Evolutionary conservation across 805 yeast genomes (phyloP), one percentile per base, ranked within the genome.

Genomic region (Teunomyces gatunensis): DNA sequence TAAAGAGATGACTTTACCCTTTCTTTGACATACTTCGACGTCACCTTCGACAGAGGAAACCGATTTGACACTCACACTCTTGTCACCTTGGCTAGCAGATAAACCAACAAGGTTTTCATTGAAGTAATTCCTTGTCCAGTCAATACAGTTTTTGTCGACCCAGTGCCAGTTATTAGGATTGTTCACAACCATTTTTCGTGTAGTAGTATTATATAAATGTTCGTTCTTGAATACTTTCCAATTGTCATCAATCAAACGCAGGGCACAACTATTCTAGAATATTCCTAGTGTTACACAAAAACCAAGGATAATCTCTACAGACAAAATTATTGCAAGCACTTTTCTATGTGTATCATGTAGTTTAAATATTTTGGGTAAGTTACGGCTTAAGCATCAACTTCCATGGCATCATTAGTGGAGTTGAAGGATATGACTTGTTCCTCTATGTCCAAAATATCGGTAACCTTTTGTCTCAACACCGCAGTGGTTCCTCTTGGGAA

Each of bases 151-250:
- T 68, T 92, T 92, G 71, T 92, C 97, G 53, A 91, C 97, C 98
- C 98, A 94, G 77, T 94, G 99, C 99, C 99, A 92, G 73, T 92
- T 92, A 69, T 94, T 94, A 34, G 98, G 98, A 77, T 92, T 94
- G 70, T 89, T 86, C 28, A 94, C 91, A 35, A 88, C 97, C 97
- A 92, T 92, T 33, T 46, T 59, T 40, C 15, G 35, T 7, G 34
- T 17, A 20, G 15, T 34, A 5, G 20, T 21, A 5, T 1, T 34
- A 10, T 11, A 34, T 6, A 34, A 34, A 34, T 6, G 21, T 30
- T 23, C 11, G 29, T 25, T 7, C 27, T 25, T 25, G 11, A 25
- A 7, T 25, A 25, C 27, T 25, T 25, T 7, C 4, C 3, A 9
- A 9, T 2, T 25, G 3, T 3, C 11, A 7, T 25, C 27, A 25